Percentiles rank a stretch among this genome's conserved stretches.
Conservation (phyloP, 164 flowering plant genomes). For the Vitis cinerea region DNA sequence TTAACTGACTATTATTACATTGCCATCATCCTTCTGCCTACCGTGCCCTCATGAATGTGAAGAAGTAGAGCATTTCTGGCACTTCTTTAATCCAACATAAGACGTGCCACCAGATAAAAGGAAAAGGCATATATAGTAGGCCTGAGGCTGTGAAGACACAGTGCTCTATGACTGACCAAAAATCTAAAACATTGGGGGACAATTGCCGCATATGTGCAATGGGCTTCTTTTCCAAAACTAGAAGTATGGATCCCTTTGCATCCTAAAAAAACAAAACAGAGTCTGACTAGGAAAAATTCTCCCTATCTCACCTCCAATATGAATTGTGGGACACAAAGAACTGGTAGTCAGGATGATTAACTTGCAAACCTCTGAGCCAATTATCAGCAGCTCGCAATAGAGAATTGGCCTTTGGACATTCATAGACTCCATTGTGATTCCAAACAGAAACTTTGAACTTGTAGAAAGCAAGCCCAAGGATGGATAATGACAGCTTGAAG, state of each 20-base stretch:
- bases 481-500: slow-evolving; percentile 42
- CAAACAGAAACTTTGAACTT: slow-evolving; percentile 54
- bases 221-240: background rate
- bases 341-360: slow-evolving; percentile 58
- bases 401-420: slow-evolving; percentile 38
- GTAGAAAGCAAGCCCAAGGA: slow-evolving; percentile 60
- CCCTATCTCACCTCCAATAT: slow-evolving; percentile 11
- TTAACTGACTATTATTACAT: background rate
- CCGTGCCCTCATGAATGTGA: background rate
- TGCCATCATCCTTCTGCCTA: background rate
- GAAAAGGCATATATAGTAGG: too few species aligned
- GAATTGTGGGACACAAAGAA: slow-evolving; percentile 45
- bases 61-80: too few species aligned
- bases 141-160: too few species aligned
- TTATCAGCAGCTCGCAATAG: slow-evolving; percentile 50
- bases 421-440: slow-evolving; percentile 36
- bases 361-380: slow-evolving; percentile 54
- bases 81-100: too few species aligned
- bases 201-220: background rate
- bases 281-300: background rate
- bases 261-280: background rate
- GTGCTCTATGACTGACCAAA: too few species aligned
- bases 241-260: background rate
- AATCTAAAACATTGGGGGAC: background rate
- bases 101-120: too few species aligned